Conservation (phyloP, 306 rosid species). For the Dalbergia cochinchinensis region DNA sequence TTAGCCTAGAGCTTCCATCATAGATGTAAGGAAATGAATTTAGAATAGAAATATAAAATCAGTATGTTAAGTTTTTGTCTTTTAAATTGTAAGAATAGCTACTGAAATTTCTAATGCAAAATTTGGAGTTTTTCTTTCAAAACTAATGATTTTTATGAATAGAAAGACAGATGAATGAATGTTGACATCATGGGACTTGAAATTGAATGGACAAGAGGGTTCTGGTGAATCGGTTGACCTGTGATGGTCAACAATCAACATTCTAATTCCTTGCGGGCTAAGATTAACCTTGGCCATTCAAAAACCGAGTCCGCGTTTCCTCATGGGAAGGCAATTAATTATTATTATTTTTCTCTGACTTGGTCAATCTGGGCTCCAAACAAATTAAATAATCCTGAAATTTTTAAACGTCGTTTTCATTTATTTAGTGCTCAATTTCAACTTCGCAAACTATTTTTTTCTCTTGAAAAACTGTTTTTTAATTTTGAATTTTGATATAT, state of each 20-base stretch:
- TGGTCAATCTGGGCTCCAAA: neutral
- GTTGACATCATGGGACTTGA: neutral
- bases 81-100: neutral
- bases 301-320: neutral
- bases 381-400: neutral
- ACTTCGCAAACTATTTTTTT: neutral
- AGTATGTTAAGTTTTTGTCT: neutral
- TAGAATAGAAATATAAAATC: neutral
- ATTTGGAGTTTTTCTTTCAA: neutral
- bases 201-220: neutral
- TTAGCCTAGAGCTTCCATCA: neutral
- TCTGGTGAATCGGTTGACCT: neutral
- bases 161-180: too few species aligned
- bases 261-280: neutral
- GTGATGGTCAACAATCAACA: neutral
- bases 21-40: neutral
- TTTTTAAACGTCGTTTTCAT: neutral
- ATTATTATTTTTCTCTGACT: neutral
- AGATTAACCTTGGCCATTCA: slow-evolving; percentile 3
- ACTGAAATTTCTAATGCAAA: neutral
- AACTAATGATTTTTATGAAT: too few species aligned
- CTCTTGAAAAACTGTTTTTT: neutral
- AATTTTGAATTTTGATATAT: neutral
- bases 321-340: neutral
- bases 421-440: neutral